These are phyloP conservation scores for Nannizziopsis barbatae DNA, from an alignment of 2,329 filamentous ascomycete genomes.

Conservation along the genomic window DNA sequence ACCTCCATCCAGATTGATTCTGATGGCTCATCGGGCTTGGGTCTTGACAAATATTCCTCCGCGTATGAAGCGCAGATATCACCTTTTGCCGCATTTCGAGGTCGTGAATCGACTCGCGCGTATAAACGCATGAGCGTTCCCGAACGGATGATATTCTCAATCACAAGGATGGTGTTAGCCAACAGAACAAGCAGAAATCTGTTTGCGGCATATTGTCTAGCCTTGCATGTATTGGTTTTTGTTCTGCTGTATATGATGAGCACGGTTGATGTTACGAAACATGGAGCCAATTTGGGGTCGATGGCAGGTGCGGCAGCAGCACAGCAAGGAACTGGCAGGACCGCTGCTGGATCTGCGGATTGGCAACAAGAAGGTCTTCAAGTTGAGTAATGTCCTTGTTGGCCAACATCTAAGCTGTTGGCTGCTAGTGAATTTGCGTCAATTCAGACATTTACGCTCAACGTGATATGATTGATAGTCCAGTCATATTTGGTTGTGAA, in stretches of 20 bases:
- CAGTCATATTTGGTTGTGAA: too few relatives aligned
- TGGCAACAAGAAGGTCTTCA: constrained; percentile 4
- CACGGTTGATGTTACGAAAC: constrained; percentile 7
- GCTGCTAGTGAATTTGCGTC: neutral
- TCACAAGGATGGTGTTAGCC: constrained; percentile 81
- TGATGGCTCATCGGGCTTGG: constrained; percentile 52
- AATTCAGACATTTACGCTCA: too few relatives aligned
- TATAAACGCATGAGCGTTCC: constrained; percentile 89
- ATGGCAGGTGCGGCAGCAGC: constrained; percentile 1
- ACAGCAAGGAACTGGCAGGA: neutral
- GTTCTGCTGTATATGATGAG: constrained; percentile 73
- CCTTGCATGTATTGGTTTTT: constrained; percentile 78
- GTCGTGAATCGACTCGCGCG: constrained; percentile 80
- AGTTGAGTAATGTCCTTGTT: neutral
- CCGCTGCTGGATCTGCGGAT: neutral
- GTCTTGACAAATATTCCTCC: constrained; percentile 73
- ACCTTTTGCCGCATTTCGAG: constrained; percentile 88
- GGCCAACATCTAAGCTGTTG: neutral
- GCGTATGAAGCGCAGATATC: constrained; percentile 94
- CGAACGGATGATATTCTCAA: constrained; percentile 78
- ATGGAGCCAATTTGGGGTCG: neutral
- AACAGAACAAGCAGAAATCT: constrained; percentile 84
- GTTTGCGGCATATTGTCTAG: constrained; percentile 85
- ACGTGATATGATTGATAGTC: too few relatives aligned
- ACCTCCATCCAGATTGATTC: constrained; percentile 54